Conservation (phyloP, 768 basidiomycete genomes). For the Jaapia argillacea region DNA sequence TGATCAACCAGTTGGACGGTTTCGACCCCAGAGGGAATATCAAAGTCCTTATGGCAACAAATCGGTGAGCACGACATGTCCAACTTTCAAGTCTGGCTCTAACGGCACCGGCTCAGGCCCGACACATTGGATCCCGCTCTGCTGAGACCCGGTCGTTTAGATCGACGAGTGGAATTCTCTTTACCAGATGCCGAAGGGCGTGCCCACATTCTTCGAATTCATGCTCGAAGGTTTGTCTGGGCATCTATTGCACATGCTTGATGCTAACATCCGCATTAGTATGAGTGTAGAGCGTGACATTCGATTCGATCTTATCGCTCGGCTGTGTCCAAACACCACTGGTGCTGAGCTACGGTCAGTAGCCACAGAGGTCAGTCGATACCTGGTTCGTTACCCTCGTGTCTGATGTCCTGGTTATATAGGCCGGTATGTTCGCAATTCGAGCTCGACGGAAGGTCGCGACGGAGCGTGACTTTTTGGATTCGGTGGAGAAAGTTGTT, state of each 20-base stretch:
- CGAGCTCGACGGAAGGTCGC: constrained; percentile 94
- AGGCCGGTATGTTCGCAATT: constrained; percentile 99
- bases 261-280: constrained; percentile 27
- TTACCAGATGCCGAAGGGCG: constrained; percentile 93
- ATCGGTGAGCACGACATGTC: constrained; percentile 48
- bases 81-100: not conserved
- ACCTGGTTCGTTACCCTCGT: constrained; percentile 1
- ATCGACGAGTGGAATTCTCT: constrained; percentile 94
- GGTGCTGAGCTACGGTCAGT: constrained; percentile 97
- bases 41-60: constrained; percentile 99
- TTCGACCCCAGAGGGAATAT: constrained; percentile 99
- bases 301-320: constrained; percentile 93
- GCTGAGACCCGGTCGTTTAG: constrained; percentile 89
- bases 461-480: constrained; percentile 94
- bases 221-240: constrained; percentile 72
- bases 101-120: constrained; percentile 44
- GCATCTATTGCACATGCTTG: not conserved
- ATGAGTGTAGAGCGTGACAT: constrained; percentile 98
- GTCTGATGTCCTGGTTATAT: constrained; percentile 1
- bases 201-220: constrained; percentile 93
- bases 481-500: constrained; percentile 97
- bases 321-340: constrained; percentile 95
- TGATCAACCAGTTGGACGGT: constrained; percentile 97
- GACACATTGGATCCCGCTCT: constrained; percentile 97
- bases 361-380: constrained; percentile 75